Conservation (phyloP, 2,329 filamentous ascomycete genomes). For the Fusarium sp. region DNA sequence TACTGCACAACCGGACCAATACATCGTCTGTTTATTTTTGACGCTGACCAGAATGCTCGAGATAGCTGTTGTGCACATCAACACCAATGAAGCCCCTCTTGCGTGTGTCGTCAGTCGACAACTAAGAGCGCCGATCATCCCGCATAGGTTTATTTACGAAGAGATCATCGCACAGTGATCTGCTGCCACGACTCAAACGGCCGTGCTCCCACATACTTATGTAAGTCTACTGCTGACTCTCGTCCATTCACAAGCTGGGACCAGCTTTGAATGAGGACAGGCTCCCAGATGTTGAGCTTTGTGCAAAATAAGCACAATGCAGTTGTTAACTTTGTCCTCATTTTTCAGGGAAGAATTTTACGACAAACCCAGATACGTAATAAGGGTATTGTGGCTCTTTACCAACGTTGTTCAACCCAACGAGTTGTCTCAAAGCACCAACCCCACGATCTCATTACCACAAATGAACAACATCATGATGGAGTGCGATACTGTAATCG, state of each 20-base stretch:
- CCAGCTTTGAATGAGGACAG: neutral
- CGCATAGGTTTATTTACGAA: conserved; percentile 22
- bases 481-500: conserved; percentile 25
- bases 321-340: neutral
- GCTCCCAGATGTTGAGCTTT: neutral
- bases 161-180: conserved; percentile 37
- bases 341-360: neutral
- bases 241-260: conserved; percentile 18
- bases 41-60: neutral
- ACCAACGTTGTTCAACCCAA: neutral
- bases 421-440: neutral
- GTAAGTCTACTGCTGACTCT: conserved; percentile 18
- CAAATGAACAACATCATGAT: conserved; percentile 3
- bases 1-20: neutral
- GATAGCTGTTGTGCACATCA: conserved; percentile 8
- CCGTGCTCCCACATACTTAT: conserved; percentile 36
- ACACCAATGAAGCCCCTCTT: conserved; percentile 17
- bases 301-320: neutral
- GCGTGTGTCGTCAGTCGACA: conserved; percentile 25
- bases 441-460: conserved; percentile 3
- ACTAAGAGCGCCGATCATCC: conserved; percentile 32
- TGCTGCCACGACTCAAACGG: conserved; percentile 37
- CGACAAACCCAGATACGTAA: neutral
- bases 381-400: neutral
- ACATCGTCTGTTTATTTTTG: neutral